phyloP scores from a whole-genome alignment of 1,284 basidiomycete species.

The Cryptococcus depauperatus region DNA sequence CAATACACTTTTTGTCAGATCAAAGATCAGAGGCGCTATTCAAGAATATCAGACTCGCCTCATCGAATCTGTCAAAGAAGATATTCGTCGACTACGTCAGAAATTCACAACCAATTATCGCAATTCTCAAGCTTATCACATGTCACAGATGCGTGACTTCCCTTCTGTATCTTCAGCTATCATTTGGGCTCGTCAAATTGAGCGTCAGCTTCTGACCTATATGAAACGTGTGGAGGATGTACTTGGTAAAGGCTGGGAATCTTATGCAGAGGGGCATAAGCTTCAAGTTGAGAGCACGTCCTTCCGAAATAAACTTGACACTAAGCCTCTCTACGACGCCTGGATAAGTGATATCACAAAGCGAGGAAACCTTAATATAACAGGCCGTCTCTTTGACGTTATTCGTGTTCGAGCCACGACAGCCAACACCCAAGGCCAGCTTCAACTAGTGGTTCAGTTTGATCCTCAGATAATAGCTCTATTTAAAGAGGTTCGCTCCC shows the following conservation, averaged over 20 bases:
- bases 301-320: conserved; percentile 94
- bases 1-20: conserved; percentile 92
- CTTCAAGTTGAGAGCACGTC: conserved; percentile 83
- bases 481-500: conserved; percentile 94
- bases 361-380: conserved; percentile 69
- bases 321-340: conserved; percentile 84
- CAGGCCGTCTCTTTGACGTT: conserved; percentile 94
- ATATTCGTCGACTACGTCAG: conserved; percentile 89
- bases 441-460: conserved; percentile 89
- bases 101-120: conserved; percentile 96
- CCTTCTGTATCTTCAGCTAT: conserved; percentile 96
- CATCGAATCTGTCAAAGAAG: conserved; percentile 95
- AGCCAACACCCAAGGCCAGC: conserved; percentile 55
- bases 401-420: conserved; percentile 57
- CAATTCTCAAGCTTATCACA: conserved; percentile 90
- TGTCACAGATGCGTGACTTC: conserved; percentile 95
- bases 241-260: conserved; percentile 94
- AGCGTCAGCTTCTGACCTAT: conserved; percentile 88
- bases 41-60: conserved; percentile 98
- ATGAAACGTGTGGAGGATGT: conserved; percentile 99
- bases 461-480: conserved; percentile 96
- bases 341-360: conserved; percentile 94
- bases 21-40: conserved; percentile 97
- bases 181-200: conserved; percentile 97
- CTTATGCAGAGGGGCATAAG: conserved; percentile 97